A percentile compares a stretch with the other conserved stretches of the same genome.
Evolutionary conservation across 2,329 filamentous ascomycete species (phyloP).

Genomic region (Neonectria punicea): DNA sequence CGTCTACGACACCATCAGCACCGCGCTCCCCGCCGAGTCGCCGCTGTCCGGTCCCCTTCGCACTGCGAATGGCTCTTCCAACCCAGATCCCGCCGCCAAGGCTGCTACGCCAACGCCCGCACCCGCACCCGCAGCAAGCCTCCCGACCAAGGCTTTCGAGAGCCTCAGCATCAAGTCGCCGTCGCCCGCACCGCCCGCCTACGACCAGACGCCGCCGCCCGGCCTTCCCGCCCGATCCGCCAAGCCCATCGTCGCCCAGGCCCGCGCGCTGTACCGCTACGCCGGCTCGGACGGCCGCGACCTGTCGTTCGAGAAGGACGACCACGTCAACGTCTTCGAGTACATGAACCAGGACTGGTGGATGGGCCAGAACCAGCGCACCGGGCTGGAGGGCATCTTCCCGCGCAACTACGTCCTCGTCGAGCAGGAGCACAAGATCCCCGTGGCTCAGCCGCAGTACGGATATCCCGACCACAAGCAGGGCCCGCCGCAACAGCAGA

Average conservation of each 20-base stretch:
- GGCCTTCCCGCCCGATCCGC: slow-evolving; percentile 53
- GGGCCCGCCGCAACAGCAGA: slow-evolving; percentile 61
- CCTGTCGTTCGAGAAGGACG: slow-evolving; percentile 81
- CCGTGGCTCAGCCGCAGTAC: slow-evolving; percentile 51
- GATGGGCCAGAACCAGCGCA: slow-evolving; percentile 87
- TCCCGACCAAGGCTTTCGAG: slow-evolving; percentile 53
- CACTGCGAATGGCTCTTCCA: slow-evolving; percentile 51
- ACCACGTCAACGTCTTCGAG: slow-evolving; percentile 82
- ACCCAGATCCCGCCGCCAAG: slow-evolving; percentile 41
- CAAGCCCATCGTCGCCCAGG: slow-evolving; percentile 74
- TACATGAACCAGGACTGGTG: slow-evolving; percentile 99
- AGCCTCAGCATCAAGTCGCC: slow-evolving; percentile 51
- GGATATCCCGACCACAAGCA: slow-evolving; percentile 54
- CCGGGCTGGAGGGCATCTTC: slow-evolving; percentile 90
- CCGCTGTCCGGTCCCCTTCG: slow-evolving; percentile 63
- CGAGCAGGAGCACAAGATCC: slow-evolving; percentile 67
- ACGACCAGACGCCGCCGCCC: slow-evolving; percentile 59
- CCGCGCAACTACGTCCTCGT: slow-evolving; percentile 88
- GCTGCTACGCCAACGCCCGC: slow-evolving; percentile 40
- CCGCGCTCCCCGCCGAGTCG: slow-evolving; percentile 78
- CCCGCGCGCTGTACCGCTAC: slow-evolving; percentile 87
- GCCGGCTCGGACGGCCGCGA: slow-evolving; percentile 82
- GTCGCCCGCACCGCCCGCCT: slow-evolving; percentile 60
- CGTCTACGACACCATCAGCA: slow-evolving; percentile 79
- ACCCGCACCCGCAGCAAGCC: slow-evolving; percentile 35